A percentile compares a stretch with the other conserved stretches of the same genome.
Conservation (phyloP, 257 asterid species). For the Pogostemon cablin region DNA sequence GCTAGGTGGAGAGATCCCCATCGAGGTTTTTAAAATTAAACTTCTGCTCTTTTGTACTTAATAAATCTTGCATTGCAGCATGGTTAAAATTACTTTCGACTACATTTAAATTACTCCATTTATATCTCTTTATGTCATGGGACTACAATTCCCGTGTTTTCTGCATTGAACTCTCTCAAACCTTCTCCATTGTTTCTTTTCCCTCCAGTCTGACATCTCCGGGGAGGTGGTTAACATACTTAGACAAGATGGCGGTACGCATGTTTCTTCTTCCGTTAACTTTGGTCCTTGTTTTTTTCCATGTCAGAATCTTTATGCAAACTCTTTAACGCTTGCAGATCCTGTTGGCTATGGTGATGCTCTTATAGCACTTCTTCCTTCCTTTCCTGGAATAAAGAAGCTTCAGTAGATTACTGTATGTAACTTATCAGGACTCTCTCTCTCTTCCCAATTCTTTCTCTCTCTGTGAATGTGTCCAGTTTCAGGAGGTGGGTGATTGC, state of each 20-base stretch:
- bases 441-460: background rate
- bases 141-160: background rate
- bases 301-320: constrained; percentile 1
- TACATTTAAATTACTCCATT: background rate
- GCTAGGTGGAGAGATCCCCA: constrained; percentile 77
- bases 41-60: background rate
- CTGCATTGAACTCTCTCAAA: constrained; percentile 8
- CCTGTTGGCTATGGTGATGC: constrained; percentile 88
- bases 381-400: constrained; percentile 88
- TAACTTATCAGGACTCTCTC: constrained; percentile 20
- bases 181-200: background rate
- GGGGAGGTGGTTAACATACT: constrained; percentile 89
- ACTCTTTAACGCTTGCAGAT: constrained; percentile 42
- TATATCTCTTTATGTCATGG: background rate
- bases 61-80: background rate
- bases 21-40: constrained; percentile 55
- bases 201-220: constrained; percentile 57
- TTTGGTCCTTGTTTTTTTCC: background rate
- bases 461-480: background rate
- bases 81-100: background rate
- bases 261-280: constrained; percentile 15
- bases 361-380: constrained; percentile 79
- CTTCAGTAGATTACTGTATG: constrained; percentile 41
- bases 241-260: constrained; percentile 76
- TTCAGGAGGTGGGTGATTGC: constrained; percentile 3